Base-by-base conservation (phyloP, 345 rosid genomes). In the Angophora floribunda region DNA sequence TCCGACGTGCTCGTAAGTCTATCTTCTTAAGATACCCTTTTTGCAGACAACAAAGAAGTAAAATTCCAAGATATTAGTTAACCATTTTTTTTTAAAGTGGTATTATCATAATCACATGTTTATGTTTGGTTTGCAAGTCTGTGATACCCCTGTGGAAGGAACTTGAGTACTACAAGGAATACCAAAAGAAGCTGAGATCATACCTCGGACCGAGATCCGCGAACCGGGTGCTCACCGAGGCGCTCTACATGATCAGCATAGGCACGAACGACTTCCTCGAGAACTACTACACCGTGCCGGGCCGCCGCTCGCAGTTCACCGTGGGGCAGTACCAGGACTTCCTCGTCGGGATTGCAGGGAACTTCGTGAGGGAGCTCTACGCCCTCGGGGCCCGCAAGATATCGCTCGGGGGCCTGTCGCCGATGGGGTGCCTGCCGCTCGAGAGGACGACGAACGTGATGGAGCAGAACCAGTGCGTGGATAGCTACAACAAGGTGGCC, bases 211-310 rank as follows among this genome's bases (percentile, higher is more conserved):
- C 84, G 41, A 86, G 82, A 13, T 88, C 57, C 86, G 93, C 94
- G 1, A 90, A 91, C 36, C n/a, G 12, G 8, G 79, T 92, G 51
- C 80, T 95, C 52, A 61, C 88, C 59, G 91, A 93, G 85, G 91
- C 96, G 17, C 65, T 95, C 7, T 92, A 95, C 91, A 1, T 93
- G 67, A 86, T 92, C 86, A 94, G 96, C 93, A 89, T 93, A 22
- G 95, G 97, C 87, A 94, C 97, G 61, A 95, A 94, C 80, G 97
- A 94, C 84, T 95, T 95, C 90, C 87, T 95, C 10, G 95, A 93
- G 85, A 95, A 95, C 90, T 95, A 95, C 91, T 95, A 89, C 91
- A 87, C 92, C 36, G 86, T 92, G 85, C 94, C 94, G 1, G 87
- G 89, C 24, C 88, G 91, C 47, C 91, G 95, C 26, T 89, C 93